Evolutionary conservation across 345 rosid species (phyloP), one percentile per base, ranked within the genome.

Genomic region (Hevea brasiliensis): DNA sequence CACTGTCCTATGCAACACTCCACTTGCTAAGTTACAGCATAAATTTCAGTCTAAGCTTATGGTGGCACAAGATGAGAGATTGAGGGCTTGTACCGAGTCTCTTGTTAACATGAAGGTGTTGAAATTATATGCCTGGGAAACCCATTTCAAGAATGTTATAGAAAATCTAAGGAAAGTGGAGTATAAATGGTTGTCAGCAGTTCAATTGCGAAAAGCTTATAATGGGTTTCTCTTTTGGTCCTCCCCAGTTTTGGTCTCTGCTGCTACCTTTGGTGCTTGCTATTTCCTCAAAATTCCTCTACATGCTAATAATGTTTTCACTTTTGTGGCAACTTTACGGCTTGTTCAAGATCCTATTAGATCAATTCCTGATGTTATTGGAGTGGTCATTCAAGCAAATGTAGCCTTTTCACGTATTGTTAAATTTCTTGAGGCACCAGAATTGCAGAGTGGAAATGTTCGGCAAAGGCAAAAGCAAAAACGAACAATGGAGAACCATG

Each of bases 41-140:
- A 83, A 80, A 88, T 94, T 88, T 73, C 97, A 94, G 84, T 86
- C 78, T 13, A 85, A 73, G 57, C 91, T 94, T 45, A 94, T 94
- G 98, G 80, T 73, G 29, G 85, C 97, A 6, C 97, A 92, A 75
- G 97, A 94, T 41, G 95, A 79, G 74, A 72, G 98, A 65, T 81
- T 94, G 11, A 94, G 84, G 84, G 97, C 95, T n/a, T 80, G 85
- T 51, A 80, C 84, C 0, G 98, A 94, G 87, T 92, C 98, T 71
- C 84, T 94, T 6, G 82, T 92, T 68, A 92, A 87, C 85, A 94
- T 94, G 97, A 94, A 92, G 77, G 97, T 94, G 40, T 60, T 94
- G 88, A 94, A 94, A 81, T 75, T 92, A 8, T 94, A 94, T 61
- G 97, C 98, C 18, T 92, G 98, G 98, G 97, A 94, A 74, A 81